Evolutionary conservation across 2,329 filamentous ascomycete genomes (phyloP).

Genomic region (Aspergillus texensis): DNA sequence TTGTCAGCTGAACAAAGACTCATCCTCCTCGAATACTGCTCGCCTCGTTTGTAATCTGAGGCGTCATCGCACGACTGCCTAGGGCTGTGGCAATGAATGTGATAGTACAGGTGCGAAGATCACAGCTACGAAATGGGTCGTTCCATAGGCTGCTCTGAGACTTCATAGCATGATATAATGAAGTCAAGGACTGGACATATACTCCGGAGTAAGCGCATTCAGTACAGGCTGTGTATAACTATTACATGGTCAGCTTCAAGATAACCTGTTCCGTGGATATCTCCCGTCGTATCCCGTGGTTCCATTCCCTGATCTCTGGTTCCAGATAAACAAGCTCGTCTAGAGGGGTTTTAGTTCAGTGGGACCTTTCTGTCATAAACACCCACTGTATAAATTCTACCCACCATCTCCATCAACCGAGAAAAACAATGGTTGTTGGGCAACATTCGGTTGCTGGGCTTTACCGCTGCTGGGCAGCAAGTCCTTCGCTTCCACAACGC

Average conservation of each 20-base stretch:
- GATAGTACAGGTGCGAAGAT: background rate
- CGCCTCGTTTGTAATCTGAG: background rate
- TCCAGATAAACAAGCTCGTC: slow-evolving; percentile 13
- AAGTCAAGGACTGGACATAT: background rate
- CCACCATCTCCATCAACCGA: slow-evolving; percentile 5
- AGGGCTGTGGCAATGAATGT: background rate
- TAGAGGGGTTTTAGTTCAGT: slow-evolving; percentile 3
- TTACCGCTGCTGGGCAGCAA: slow-evolving; percentile 43
- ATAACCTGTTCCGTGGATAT: slow-evolving; percentile 5
- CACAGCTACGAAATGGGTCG: background rate
- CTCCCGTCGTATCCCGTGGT: slow-evolving; percentile 11
- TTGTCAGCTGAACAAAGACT: background rate
- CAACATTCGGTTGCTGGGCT: slow-evolving; percentile 32
- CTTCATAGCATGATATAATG: background rate
- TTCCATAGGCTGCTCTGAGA: background rate
- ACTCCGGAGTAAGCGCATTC: no score
- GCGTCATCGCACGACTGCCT: background rate
- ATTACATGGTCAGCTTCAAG: background rate
- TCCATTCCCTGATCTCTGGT: slow-evolving; percentile 3
- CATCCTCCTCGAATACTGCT: background rate
- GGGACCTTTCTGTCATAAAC: slow-evolving; percentile 15
- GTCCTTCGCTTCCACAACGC: slow-evolving; percentile 15
- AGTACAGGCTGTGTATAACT: background rate
- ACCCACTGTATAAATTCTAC: background rate
- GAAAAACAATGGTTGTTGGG: slow-evolving; percentile 27